Conservation (phyloP, 345 rosid species). For the Mangifera indica region DNA sequence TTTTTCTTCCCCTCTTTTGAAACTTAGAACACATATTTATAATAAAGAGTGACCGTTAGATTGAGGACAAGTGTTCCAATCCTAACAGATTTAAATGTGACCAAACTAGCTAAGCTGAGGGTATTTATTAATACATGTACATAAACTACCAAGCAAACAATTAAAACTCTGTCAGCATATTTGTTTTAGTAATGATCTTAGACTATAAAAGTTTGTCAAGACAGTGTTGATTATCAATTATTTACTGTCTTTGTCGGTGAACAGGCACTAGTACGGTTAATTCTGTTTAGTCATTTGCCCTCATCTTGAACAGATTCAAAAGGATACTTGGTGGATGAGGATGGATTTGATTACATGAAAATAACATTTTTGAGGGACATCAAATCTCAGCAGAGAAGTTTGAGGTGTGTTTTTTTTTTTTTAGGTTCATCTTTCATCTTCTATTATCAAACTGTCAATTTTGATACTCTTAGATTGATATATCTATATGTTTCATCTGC, state of each 20-base stretch:
- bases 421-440: neutral
- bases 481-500: conserved; percentile 29
- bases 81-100: neutral
- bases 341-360: conserved; percentile 94
- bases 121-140: neutral
- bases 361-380: conserved; percentile 92
- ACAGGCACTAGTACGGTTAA: neutral
- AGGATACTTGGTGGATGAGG: conserved; percentile 96
- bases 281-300: conserved; percentile 18
- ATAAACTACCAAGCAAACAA: neutral
- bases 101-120: no score
- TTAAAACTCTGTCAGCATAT: conserved; percentile 3
- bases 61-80: no score
- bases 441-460: conserved; percentile 9
- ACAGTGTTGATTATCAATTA: neutral
- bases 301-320: conserved; percentile 67
- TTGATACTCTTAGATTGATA: conserved; percentile 8
- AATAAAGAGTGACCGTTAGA: no score
- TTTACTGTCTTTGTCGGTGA: neutral
- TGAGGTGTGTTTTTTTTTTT: conserved; percentile 51
- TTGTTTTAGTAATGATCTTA: neutral
- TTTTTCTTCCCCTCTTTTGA: no score
- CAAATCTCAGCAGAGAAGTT: conserved; percentile 92
- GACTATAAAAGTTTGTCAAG: conserved; percentile 19
- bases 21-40: no score